phyloP scores from a whole-genome alignment of 2,329 filamentous ascomycete species.

The Apiospora arundinis region DNA sequence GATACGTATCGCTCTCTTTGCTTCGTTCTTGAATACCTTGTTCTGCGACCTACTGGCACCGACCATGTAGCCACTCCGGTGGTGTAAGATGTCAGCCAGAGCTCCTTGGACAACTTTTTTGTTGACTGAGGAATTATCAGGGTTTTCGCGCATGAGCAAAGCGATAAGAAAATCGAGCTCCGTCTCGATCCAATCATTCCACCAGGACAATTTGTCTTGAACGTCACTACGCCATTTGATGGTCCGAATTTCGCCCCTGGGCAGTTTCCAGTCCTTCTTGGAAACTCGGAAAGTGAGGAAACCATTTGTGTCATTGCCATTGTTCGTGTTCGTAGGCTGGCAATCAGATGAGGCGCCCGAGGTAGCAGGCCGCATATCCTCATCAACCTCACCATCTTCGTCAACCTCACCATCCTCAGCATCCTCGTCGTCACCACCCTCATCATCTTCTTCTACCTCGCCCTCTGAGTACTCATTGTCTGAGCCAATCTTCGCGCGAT shows the following conservation, averaged over 20 bases:
- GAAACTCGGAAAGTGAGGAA: not conserved
- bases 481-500: conserved; percentile 42
- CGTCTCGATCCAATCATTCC: not conserved
- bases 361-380: not conserved
- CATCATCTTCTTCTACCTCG: conserved; percentile 22
- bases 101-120: not conserved
- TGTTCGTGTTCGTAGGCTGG: not conserved
- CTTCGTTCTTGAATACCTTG: conserved; percentile 11
- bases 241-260: not conserved
- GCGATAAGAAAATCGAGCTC: conserved; percentile 21
- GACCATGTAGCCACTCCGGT: not conserved
- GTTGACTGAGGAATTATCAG: not conserved
- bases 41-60: conserved; percentile 2
- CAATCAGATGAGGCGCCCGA: not conserved
- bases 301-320: not conserved
- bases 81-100: not conserved
- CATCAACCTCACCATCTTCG: not conserved
- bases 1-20: not conserved
- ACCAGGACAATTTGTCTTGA: not conserved
- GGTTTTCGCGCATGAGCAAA: conserved; percentile 17
- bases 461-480: conserved; percentile 16
- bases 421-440: conserved; percentile 16
- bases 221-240: not conserved
- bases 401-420: not conserved
- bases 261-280: conserved; percentile 17